These are phyloP conservation scores for Nigrospora sphaerica DNA, from an alignment of 2,329 filamentous ascomycete genomes.

Conservation along the genomic window DNA sequence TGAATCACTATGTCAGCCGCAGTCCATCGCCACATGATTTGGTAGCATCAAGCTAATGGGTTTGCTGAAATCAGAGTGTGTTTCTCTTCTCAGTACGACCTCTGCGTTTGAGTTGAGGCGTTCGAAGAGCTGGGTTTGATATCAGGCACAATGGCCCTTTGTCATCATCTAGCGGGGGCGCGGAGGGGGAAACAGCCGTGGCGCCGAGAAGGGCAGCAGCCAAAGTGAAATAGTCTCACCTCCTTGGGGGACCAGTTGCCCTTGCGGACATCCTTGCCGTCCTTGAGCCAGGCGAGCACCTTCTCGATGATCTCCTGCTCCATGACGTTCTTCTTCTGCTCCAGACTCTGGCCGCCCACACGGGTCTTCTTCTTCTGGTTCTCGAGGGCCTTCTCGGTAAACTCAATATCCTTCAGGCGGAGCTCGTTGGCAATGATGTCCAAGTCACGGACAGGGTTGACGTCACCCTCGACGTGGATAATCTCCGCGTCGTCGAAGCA, in stretches of 20 bases:
- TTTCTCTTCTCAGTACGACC: slow-evolving; percentile 80
- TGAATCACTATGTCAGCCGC: slow-evolving; percentile 34
- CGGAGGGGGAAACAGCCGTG: background rate
- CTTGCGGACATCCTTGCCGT: slow-evolving; percentile 90
- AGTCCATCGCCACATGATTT: background rate
- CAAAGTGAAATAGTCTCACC: slow-evolving; percentile 53
- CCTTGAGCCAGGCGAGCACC: slow-evolving; percentile 73
- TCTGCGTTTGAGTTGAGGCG: slow-evolving; percentile 71
- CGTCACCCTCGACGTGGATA: slow-evolving; percentile 98
- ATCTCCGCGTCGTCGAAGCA: slow-evolving; percentile 99
- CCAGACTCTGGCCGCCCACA: slow-evolving; percentile 87
- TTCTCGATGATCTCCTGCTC: slow-evolving; percentile 92
- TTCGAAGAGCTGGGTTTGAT: slow-evolving; percentile 99
- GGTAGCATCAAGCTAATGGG: slow-evolving; percentile 8
- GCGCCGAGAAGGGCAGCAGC: slow-evolving; percentile 4
- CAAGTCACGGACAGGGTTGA: slow-evolving; percentile 88
- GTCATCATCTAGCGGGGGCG: slow-evolving; percentile 68
- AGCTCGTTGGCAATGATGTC: slow-evolving; percentile 97
- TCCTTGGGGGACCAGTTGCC: slow-evolving; percentile 87
- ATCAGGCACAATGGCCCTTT: slow-evolving; percentile 91
- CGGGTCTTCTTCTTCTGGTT: slow-evolving; percentile 89
- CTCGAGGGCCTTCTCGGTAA: slow-evolving; percentile 91
- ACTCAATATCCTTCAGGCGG: slow-evolving; percentile 97
- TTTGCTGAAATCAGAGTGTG: slow-evolving; percentile 54
- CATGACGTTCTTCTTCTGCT: slow-evolving; percentile 96